A percentile compares a stretch with the other conserved stretches of the same genome.
These are phyloP conservation scores for Botrytis fabae DNA, from an alignment of 2,329 filamentous ascomycete genomes.

Conservation along the genomic window DNA sequence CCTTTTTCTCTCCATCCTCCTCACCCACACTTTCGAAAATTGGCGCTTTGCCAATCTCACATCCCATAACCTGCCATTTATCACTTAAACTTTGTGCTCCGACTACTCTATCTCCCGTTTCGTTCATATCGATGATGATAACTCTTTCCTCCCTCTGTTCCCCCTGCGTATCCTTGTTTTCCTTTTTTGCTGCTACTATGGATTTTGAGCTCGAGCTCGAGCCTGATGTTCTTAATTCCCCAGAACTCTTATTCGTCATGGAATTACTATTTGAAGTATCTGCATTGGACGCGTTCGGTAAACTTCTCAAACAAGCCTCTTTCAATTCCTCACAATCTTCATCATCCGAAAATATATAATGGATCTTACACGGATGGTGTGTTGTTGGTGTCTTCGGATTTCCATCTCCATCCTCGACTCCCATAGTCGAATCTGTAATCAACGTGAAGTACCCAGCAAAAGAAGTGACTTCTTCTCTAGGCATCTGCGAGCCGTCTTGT, in stretches of 20 bases:
- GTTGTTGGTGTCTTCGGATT: constrained; percentile 61
- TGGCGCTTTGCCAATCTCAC: constrained; percentile 57
- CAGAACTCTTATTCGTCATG: not conserved
- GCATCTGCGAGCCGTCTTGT: constrained; percentile 10
- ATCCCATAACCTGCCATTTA: constrained; percentile 67
- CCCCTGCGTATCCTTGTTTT: constrained; percentile 7
- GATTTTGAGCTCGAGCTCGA: constrained; percentile 1
- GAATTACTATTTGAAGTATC: constrained; percentile 9
- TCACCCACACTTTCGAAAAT: constrained; percentile 57
- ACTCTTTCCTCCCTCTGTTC: constrained; percentile 43
- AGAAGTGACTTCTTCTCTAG: not conserved
- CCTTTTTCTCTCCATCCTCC: constrained; percentile 22
- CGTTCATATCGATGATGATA: constrained; percentile 56
- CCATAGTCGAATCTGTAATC: constrained; percentile 65
- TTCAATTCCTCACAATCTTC: constrained; percentile 73
- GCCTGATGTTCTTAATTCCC: not conserved
- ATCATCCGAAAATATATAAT: constrained; percentile 93
- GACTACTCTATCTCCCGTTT: constrained; percentile 55
- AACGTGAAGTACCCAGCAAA: constrained; percentile 86
- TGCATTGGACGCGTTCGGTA: not conserved
- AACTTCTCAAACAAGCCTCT: constrained; percentile 53
- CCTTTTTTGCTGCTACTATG: constrained; percentile 4
- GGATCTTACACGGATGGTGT: constrained; percentile 74
- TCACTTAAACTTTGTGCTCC: constrained; percentile 71
- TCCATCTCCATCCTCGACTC: not conserved